Base-by-base conservation (phyloP, 208 protist genomes). In the Acanthamoeba lenticulata region DNA sequence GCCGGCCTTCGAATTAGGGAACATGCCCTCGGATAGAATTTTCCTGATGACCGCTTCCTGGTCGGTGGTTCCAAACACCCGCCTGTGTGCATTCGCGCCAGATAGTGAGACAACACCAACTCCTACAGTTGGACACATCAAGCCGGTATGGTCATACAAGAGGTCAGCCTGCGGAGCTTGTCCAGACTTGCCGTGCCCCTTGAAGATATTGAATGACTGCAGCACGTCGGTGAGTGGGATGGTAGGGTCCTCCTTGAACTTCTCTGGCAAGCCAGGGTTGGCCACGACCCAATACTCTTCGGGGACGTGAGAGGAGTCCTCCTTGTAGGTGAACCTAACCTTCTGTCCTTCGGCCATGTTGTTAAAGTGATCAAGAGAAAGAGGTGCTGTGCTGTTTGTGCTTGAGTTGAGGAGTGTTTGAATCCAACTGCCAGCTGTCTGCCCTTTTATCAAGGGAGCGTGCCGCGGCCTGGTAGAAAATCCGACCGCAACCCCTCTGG, bases 121-220 rank as follows among this genome's bases (percentile, higher is more conserved):
- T 27, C 9, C 55, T 27, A 62, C 52, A 6, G 1, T 0, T 29
- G 1, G 49, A 55, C 49, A 55, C 49, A 15, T 24, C 9, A 40
- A 40, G 65, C 9, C 9, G 34, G 21, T 7, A 32, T 5, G 67
- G 32, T 4, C 79, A 27, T 65, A 90, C 83, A 72, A 27, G 13
- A 90, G 49, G 57, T 90, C 83, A 9, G 19, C n/a, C 19, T 69
- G 0, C 0, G 83, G 52, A 4, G 83, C 83, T 34, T 69, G 47
- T 13, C 83, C 83, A n/a, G 83, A 42, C 42, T 65, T 62, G 49
- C 83, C 83, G 49, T 90, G 83, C 4, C 57, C 65, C 47, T 79
- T 93, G 65, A 81, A 93, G 52, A 93, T 93, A 5, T 93, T 40
- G 44, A 93, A 93, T 1, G 60, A 79, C 89, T 93, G 89, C 27